Conservation (phyloP, 257 asterid genomes). For the Gentiana straminea region DNA sequence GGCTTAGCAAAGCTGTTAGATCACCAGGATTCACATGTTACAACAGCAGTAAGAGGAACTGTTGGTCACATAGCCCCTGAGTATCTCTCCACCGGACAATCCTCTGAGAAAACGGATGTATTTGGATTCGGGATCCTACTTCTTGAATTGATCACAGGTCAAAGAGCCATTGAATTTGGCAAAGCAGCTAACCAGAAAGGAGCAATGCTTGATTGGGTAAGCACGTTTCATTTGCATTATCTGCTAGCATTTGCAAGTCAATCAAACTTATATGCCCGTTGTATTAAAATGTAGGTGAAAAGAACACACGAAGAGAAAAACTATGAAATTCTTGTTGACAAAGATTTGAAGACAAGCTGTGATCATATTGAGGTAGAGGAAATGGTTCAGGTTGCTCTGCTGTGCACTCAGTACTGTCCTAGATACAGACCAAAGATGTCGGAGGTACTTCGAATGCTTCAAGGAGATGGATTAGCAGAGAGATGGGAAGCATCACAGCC, state of each 20-base stretch:
- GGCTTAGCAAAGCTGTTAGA: conserved; percentile 96
- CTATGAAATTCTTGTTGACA: conserved; percentile 66
- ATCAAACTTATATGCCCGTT: neutral
- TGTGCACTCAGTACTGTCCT: conserved; percentile 80
- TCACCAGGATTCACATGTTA: conserved; percentile 87
- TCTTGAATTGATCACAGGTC: conserved; percentile 90
- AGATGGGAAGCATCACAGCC: conserved; percentile 94
- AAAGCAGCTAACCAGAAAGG: conserved; percentile 84
- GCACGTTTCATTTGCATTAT: neutral
- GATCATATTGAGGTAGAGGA: conserved; percentile 87
- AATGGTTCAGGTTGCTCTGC: conserved; percentile 80
- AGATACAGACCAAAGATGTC: conserved; percentile 89
- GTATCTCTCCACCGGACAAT: conserved; percentile 93
- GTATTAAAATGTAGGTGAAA: conserved; percentile 47
- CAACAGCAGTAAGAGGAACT: conserved; percentile 97
- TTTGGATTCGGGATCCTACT: conserved; percentile 97
- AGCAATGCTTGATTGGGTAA: conserved; percentile 94
- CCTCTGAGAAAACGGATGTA: conserved; percentile 96
- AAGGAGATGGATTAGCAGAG: conserved; percentile 95
- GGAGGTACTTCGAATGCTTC: conserved; percentile 92
- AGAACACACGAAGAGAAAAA: conserved; percentile 78
- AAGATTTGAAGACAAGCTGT: conserved; percentile 51
- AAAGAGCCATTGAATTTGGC: conserved; percentile 73
- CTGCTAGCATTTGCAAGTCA: neutral
- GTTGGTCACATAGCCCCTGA: conserved; percentile 99